Percentiles rank a stretch among this genome's conserved stretches.
phyloP scores from a whole-genome alignment of 352 stramenopile genomes.

The Phytophthora multivora region DNA sequence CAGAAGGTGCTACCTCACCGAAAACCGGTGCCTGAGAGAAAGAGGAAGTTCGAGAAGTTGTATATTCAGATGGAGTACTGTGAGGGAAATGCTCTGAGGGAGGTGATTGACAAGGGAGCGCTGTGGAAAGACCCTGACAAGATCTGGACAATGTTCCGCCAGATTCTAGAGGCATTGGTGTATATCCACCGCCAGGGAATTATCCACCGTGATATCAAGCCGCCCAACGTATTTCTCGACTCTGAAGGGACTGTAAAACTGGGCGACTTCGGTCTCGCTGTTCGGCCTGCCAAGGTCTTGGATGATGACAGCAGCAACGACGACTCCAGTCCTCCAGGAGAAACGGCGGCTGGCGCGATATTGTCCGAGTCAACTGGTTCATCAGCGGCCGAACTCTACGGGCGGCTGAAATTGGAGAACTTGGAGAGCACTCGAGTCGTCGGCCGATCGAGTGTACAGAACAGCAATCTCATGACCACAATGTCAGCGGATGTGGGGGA shows the following conservation, averaged over 20 bases:
- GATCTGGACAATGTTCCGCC: conserved; percentile 94
- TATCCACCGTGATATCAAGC: conserved; percentile 94
- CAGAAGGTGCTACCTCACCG: conserved; percentile 22
- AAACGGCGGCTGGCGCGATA: conserved; percentile 35
- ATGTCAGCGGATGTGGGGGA: conserved; percentile 51
- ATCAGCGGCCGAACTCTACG: conserved; percentile 75
- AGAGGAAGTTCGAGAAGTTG: conserved; percentile 73
- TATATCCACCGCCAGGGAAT: conserved; percentile 95
- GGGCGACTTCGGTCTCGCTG: conserved; percentile 95
- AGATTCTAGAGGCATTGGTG: conserved; percentile 94
- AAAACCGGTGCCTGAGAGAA: conserved; percentile 28
- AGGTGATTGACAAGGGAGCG: conserved; percentile 93
- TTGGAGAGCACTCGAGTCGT: conserved; percentile 62
- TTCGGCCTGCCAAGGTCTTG: conserved; percentile 65
- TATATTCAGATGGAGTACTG: conserved; percentile 98
- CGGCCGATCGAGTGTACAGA: conserved; percentile 21
- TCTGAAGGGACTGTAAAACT: conserved; percentile 92
- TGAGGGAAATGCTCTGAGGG: conserved; percentile 90
- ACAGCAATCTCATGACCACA: conserved; percentile 51
- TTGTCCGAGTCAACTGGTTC: conserved; percentile 65
- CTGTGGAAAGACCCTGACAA: conserved; percentile 87
- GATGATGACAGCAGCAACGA: conserved; percentile 43
- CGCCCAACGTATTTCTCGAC: conserved; percentile 95
- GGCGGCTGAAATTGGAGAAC: conserved; percentile 66
- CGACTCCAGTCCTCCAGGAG: conserved; percentile 17